A percentile compares a stretch with the other conserved stretches of the same genome.
These are phyloP conservation scores for Colletotrichum sp. DNA, from an alignment of 2,329 filamentous ascomycete species.

Conservation along the genomic window DNA sequence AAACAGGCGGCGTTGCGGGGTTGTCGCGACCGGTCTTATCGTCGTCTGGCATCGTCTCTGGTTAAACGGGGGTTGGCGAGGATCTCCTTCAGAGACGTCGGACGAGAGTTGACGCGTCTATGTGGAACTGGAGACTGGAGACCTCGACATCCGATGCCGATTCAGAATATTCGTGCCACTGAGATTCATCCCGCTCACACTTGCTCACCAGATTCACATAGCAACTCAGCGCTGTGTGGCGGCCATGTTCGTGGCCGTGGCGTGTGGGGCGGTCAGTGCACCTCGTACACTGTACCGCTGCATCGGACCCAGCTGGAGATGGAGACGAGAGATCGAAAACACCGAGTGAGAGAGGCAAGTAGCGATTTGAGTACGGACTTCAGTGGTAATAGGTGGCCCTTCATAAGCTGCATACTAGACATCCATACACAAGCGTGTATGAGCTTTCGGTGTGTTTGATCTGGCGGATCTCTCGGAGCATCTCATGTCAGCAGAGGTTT, in stretches of 20 bases:
- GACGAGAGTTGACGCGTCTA: not conserved
- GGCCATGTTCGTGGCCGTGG: not conserved
- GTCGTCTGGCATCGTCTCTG: not conserved
- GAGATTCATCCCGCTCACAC: not conserved
- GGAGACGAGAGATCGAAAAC: not conserved
- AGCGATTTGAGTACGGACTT: not conserved
- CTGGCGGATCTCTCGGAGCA: slow-evolving; percentile 2
- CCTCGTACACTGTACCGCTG: not conserved
- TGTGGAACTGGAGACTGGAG: not conserved
- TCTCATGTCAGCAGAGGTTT: not conserved
- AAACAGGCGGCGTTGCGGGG: not conserved
- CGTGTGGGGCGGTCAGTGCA: not conserved
- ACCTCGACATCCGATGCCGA: not conserved
- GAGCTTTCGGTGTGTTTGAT: not conserved
- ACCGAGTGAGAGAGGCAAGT: not conserved
- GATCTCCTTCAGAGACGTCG: not conserved
- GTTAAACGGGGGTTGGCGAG: not conserved
- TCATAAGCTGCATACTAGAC: not conserved
- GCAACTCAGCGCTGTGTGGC: not conserved
- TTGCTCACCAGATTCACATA: not conserved
- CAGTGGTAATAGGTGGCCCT: not conserved
- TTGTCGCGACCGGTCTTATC: not conserved
- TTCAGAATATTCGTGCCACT: not conserved
- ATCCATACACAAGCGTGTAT: not conserved
- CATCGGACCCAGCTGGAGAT: not conserved